Evolutionary conservation across 1,139 yeast genomes (phyloP).

Genomic region (Wickerhamomyces sp.): DNA sequence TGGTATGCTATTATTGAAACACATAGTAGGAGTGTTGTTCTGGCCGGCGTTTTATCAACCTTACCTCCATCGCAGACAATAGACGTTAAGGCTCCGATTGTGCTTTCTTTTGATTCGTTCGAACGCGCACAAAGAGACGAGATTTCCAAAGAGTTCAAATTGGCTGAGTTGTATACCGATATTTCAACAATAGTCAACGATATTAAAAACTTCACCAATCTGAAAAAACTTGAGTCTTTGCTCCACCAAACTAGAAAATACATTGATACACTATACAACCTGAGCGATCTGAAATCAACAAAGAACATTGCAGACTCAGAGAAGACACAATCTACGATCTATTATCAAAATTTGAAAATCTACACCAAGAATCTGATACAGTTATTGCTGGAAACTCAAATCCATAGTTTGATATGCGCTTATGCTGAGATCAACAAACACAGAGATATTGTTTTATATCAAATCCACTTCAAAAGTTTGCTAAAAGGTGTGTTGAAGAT

Average conservation of each 20-base stretch:
- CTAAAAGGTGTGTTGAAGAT: background rate
- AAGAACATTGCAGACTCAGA: constrained; percentile 4
- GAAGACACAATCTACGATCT: constrained; percentile 3
- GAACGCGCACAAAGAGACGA: constrained; percentile 12
- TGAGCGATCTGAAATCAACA: constrained; percentile 5
- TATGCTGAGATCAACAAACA: constrained; percentile 13
- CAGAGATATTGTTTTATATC: constrained; percentile 7
- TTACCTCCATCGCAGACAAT: constrained; percentile 6
- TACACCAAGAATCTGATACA: constrained; percentile 8
- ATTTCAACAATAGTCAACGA: constrained; percentile 10
- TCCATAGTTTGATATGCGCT: constrained; percentile 7
- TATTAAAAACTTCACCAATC: constrained; percentile 6
- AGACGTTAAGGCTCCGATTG: constrained; percentile 13
- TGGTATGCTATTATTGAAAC: constrained; percentile 13
- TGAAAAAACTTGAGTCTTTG: constrained; percentile 4
- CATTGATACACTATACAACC: constrained; percentile 7
- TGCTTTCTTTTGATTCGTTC: constrained; percentile 9
- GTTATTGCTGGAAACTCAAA: constrained; percentile 9
- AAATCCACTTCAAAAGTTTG: constrained; percentile 4
- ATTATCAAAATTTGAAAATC: constrained; percentile 8
- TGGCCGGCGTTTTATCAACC: constrained; percentile 11
- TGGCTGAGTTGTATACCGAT: constrained; percentile 6
- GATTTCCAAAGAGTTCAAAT: constrained; percentile 1
- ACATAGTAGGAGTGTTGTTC: constrained; percentile 8
- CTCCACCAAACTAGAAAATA: constrained; percentile 8